Evolutionary conservation across 257 asterid genomes (phyloP), one percentile per base, ranked within the genome.

Genomic region (Nicotiana tabacum): DNA sequence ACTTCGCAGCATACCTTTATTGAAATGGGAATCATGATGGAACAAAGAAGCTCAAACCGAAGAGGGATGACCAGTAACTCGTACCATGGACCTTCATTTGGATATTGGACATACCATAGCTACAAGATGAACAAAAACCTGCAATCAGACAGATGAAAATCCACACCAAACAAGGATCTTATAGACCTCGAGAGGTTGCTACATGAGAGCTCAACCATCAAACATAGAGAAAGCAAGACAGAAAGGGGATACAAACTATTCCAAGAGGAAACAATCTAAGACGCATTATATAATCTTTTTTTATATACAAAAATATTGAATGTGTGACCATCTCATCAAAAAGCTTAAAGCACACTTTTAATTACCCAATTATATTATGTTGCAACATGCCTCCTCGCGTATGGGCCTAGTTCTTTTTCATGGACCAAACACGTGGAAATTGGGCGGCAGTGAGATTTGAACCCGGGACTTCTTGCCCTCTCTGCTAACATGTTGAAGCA

Each of bases 21-120:
- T 80, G 99, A 96, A 86, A 96, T 96, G 82, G 99, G 99, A 87
- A 96, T 96, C 99, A 96, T 96, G 83, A 96, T 96, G 85, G 99
- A 96, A 90, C 99, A 96, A 72, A 96, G 98, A 87, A 96, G 97
- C 91, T 96, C 98, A 88, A 96, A 96, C 33, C 99, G 98, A 78
- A 96, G 93, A 88, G 99, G 99, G 91, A 94, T 96, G 87, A 96
- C 83, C 83, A 96, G 90, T 85, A 96, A 94, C 85, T 96, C 99
- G 72, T 96, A 96, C 99, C 99, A 96, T 81, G 98, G 99, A 82
- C 98, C 97, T 92, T 94, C 97, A 72, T 82, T 88, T 86, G 98
- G 99, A 89, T 96, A 96, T 78, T 84, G 87, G 58, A 94, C 99
- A 88, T 96, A 96, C 99, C 99, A 96, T 85, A 91, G 92, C 99